phyloP scores from a whole-genome alignment of 1,284 basidiomycete genomes.

The Puccinia triticina region DNA sequence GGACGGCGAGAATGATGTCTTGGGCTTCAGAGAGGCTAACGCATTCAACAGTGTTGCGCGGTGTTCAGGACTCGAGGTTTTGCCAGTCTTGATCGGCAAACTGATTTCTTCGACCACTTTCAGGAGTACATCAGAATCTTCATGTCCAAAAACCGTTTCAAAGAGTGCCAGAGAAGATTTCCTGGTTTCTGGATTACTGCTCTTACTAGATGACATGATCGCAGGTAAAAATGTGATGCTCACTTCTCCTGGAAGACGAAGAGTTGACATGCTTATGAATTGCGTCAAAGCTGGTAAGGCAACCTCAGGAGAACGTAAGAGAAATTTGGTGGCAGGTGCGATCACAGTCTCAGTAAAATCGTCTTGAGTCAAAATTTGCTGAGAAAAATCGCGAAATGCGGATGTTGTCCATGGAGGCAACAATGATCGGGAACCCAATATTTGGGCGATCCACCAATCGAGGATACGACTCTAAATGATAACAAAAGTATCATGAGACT shows the following conservation, averaged over 20 bases:
- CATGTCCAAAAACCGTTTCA: constrained; percentile 64
- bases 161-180: constrained; percentile 69
- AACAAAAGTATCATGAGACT: constrained; percentile 35
- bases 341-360: constrained; percentile 67
- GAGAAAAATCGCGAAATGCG: constrained; percentile 66
- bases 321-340: constrained; percentile 72
- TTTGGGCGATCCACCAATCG: constrained; percentile 52
- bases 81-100: constrained; percentile 74
- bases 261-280: constrained; percentile 63
- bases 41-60: constrained; percentile 79
- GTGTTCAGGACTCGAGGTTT: constrained; percentile 82
- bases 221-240: constrained; percentile 71
- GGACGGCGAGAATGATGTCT: constrained; percentile 16
- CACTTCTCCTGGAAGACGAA: constrained; percentile 65
- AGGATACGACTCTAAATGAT: constrained; percentile 38
- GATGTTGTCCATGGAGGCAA: constrained; percentile 54
- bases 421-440: constrained; percentile 54
- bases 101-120: constrained; percentile 70
- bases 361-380: constrained; percentile 64
- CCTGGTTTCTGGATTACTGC: constrained; percentile 71
- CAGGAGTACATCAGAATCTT: constrained; percentile 53
- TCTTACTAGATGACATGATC: constrained; percentile 74
- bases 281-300: constrained; percentile 63
- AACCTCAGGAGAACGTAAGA: constrained; percentile 74
- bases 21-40: constrained; percentile 61